phyloP scores from a whole-genome alignment of 2,329 filamentous ascomycete species.

The Talaromyces rugulosus region DNA sequence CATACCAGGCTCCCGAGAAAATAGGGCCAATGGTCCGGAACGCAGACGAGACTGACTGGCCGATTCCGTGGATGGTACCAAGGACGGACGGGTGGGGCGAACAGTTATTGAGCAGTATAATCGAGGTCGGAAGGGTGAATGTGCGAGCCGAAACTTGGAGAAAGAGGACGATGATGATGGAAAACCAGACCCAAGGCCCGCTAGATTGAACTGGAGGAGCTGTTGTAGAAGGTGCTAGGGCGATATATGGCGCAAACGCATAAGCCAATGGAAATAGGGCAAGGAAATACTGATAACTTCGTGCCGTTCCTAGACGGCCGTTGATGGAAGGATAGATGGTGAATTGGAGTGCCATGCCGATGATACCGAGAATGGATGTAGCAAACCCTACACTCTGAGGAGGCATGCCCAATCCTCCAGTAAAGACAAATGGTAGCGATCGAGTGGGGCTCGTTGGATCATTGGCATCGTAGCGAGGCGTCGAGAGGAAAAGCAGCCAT shows the following conservation, averaged over 20 bases:
- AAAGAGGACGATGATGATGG: constrained; percentile 61
- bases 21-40: constrained; percentile 57
- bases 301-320: constrained; percentile 61
- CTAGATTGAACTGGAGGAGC: constrained; percentile 32
- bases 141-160: constrained; percentile 70
- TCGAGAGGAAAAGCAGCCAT: constrained; percentile 74
- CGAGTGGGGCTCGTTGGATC: constrained; percentile 40
- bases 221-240: constrained; percentile 58
- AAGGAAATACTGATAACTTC: constrained; percentile 63
- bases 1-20: constrained; percentile 53
- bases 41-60: constrained; percentile 52
- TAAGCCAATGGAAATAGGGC: constrained; percentile 70
- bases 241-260: constrained; percentile 66
- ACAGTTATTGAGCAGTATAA: constrained; percentile 58
- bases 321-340: constrained; percentile 68
- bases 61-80: constrained; percentile 57
- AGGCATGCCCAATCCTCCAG: constrained; percentile 68
- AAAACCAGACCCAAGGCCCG: constrained; percentile 56
- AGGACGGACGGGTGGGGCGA: constrained; percentile 57
- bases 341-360: constrained; percentile 69
- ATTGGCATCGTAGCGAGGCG: constrained; percentile 52
- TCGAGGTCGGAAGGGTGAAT: constrained; percentile 59
- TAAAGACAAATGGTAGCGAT: constrained; percentile 55
- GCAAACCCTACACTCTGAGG: constrained; percentile 67
- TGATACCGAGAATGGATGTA: constrained; percentile 68